Conservation (phyloP, 169 alveolate species). For the Eimeria praecox region DNA sequence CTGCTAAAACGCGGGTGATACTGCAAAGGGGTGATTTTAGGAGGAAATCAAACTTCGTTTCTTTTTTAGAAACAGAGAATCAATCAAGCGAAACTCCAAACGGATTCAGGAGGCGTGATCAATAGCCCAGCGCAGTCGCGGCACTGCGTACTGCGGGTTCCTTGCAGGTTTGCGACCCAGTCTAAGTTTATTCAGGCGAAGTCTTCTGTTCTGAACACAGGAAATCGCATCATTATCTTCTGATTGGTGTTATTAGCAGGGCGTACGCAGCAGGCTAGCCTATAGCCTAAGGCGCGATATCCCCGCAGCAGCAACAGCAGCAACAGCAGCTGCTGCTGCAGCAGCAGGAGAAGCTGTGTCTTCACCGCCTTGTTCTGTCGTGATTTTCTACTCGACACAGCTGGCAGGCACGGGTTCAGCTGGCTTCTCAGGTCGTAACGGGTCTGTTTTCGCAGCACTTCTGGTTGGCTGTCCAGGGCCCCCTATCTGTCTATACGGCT, state of each 20-base stretch:
- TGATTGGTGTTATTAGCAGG: constrained; percentile 8
- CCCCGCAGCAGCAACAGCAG: constrained; percentile 48
- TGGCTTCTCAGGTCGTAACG: background rate
- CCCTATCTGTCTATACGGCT: background rate
- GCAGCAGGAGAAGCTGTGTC: constrained; percentile 35
- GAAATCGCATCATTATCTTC: background rate
- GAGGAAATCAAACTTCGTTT: background rate
- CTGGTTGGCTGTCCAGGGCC: background rate
- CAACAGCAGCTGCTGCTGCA: constrained; percentile 22
- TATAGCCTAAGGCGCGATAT: background rate
- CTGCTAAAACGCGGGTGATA: background rate
- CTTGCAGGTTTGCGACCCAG: constrained; percentile 4
- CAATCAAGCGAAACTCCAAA: background rate
- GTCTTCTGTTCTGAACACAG: background rate
- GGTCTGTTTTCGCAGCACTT: background rate
- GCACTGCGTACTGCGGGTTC: background rate
- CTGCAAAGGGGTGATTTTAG: background rate
- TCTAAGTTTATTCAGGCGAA: background rate
- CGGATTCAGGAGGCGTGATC: background rate
- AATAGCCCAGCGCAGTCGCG: constrained; percentile 5
- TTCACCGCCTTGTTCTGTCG: background rate
- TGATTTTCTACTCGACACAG: background rate
- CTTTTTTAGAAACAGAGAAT: background rate
- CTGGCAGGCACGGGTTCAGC: background rate
- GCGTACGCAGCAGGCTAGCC: background rate